Percentiles rank a stretch among this genome's conserved stretches.
These are phyloP conservation scores for Fusarium nematophilum DNA, from an alignment of 2,329 filamentous ascomycete genomes.

Conservation along the genomic window DNA sequence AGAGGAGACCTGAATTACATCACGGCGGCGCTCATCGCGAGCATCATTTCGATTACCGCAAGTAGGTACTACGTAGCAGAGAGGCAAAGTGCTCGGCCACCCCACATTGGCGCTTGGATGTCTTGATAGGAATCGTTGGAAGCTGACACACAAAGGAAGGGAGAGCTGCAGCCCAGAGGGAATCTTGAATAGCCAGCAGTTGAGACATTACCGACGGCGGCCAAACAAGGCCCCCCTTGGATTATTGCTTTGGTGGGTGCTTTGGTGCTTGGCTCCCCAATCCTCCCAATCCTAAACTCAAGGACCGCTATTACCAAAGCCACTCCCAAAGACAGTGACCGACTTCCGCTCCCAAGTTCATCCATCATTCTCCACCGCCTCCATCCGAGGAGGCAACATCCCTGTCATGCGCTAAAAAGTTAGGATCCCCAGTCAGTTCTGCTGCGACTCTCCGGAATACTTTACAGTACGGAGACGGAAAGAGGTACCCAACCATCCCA, in stretches of 20 bases:
- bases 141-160: slow-evolving; percentile 11
- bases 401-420: slow-evolving; percentile 25
- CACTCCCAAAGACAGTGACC: slow-evolving; percentile 8
- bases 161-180: slow-evolving; percentile 1
- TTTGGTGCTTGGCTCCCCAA: no score
- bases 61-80: background rate
- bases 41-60: slow-evolving; percentile 4
- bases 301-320: slow-evolving; percentile 29
- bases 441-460: slow-evolving; percentile 10
- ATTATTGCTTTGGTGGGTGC: no score
- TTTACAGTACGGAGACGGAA: no score
- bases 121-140: no score
- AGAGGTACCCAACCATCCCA: slow-evolving; percentile 28
- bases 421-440: slow-evolving; percentile 32
- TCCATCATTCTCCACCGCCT: slow-evolving; percentile 34
- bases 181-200: slow-evolving; percentile 6
- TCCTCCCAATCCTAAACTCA: no score
- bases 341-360: slow-evolving; percentile 21
- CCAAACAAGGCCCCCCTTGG: no score
- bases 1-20: slow-evolving; percentile 28
- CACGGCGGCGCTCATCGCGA: slow-evolving; percentile 19
- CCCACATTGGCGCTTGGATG: no score
- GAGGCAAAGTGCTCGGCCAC: no score
- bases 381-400: slow-evolving; percentile 25
- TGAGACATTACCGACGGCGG: slow-evolving; percentile 27